A percentile compares a stretch with the other conserved stretches of the same genome.
Conservation (phyloP, 164 flowering plant species). For the Stephania japonica region DNA sequence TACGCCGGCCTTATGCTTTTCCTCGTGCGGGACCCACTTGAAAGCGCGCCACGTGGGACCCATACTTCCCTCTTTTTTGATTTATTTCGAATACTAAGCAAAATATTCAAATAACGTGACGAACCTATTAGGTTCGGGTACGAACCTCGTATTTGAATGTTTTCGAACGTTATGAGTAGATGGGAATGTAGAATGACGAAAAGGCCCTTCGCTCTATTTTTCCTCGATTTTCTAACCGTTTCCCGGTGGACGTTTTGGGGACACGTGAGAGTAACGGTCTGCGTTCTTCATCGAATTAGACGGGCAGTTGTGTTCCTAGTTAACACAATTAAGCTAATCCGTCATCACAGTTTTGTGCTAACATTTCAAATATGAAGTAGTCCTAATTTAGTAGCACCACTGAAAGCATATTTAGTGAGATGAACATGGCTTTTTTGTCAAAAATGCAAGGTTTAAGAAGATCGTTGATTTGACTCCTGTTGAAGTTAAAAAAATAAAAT, state of each 20-base stretch:
- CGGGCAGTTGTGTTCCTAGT: neutral
- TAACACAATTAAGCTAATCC: too few species aligned
- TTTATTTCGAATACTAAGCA: neutral
- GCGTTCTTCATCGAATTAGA: neutral
- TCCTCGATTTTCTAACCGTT: neutral
- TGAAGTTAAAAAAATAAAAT: too few species aligned
- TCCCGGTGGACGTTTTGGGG: neutral
- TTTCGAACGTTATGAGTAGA: conserved; percentile 24
- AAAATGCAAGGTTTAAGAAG: too few species aligned
- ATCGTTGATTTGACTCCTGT: too few species aligned
- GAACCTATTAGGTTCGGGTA: conserved; percentile 29
- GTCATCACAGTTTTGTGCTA: too few species aligned
- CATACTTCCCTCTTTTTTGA: neutral
- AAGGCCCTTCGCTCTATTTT: neutral
- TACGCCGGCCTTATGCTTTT: conserved; percentile 5
- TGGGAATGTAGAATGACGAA: neutral
- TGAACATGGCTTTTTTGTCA: too few species aligned
- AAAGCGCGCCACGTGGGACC: conserved; percentile 9
- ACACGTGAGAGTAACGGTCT: neutral
- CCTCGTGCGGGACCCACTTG: neutral
- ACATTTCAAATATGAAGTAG: too few species aligned
- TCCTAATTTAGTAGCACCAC: too few species aligned
- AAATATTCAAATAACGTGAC: neutral
- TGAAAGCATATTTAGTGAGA: too few species aligned
- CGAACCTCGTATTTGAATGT: conserved; percentile 34